Percentiles rank a stretch among this genome's conserved stretches.
Conservation (phyloP, 805 yeast genomes). For the Nakazawaea wyomingensis region DNA sequence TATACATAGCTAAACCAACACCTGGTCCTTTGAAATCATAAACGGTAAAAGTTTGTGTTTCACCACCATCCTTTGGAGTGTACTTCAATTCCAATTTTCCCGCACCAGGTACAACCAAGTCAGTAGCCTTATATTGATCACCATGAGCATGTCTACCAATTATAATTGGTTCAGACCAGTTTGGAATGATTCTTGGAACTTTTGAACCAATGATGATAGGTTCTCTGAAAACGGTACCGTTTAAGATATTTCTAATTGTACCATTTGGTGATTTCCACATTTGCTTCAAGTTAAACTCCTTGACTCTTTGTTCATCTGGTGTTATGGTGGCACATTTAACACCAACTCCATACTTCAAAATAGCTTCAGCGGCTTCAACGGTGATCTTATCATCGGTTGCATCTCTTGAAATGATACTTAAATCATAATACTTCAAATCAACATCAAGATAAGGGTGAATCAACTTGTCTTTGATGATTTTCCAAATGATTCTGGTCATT, state of each 20-base stretch:
- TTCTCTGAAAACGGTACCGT: conserved; percentile 82
- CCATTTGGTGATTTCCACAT: conserved; percentile 90
- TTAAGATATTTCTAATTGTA: conserved; percentile 73
- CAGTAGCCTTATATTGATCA: conserved; percentile 81
- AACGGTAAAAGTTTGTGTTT: conserved; percentile 43
- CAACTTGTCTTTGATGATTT: conserved; percentile 61
- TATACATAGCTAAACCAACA: conserved; percentile 79
- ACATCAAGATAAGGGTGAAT: conserved; percentile 66
- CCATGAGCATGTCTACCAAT: conserved; percentile 87
- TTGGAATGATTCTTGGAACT: conserved; percentile 71
- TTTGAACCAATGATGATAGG: conserved; percentile 70
- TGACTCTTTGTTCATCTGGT: conserved; percentile 76
- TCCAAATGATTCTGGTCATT: conserved; percentile 84
- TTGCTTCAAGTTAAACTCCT: conserved; percentile 65
- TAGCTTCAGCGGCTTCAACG: conserved; percentile 74
- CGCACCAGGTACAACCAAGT: conserved; percentile 58
- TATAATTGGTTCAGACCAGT: conserved; percentile 78
- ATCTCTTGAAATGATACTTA: conserved; percentile 65
- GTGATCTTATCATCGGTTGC: conserved; percentile 69
- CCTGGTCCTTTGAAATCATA: conserved; percentile 63
- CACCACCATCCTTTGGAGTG: conserved; percentile 58
- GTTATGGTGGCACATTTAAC: conserved; percentile 84
- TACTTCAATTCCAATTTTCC: conserved; percentile 64
- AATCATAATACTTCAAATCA: conserved; percentile 72
- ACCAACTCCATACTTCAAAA: conserved; percentile 70